These are phyloP conservation scores for Pinus tabuliformis DNA, from an alignment of 75 land plant genomes.

Conservation along the genomic window DNA sequence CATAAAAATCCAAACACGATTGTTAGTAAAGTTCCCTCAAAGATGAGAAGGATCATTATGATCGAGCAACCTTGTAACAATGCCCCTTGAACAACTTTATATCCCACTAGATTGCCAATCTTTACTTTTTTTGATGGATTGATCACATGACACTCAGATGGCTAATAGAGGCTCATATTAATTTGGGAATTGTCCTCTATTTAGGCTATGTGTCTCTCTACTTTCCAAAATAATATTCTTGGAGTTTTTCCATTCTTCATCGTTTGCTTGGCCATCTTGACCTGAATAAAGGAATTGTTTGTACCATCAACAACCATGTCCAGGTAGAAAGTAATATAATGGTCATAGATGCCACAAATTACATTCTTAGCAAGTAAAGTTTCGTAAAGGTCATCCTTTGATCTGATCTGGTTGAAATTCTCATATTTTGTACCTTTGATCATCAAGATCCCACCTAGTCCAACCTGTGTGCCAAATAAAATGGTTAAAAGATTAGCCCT, in stretches of 20 bases:
- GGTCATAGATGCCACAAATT: slow-evolving; percentile 42
- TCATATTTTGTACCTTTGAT: slow-evolving; percentile 19
- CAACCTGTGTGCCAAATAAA: slow-evolving; percentile 37
- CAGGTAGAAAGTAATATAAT: slow-evolving; percentile 67
- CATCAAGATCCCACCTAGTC: slow-evolving; percentile 72
- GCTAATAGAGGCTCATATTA: slow-evolving; percentile 57
- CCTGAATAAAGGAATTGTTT: slow-evolving; percentile 72
- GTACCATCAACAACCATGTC: slow-evolving; percentile 83
- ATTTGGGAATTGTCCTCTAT: slow-evolving; percentile 76
- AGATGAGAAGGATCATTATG: too few species aligned
- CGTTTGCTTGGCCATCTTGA: slow-evolving; percentile 37
- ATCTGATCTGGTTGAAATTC: too few species aligned
- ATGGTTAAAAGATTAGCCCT: background rate
- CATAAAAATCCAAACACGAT: too few species aligned
- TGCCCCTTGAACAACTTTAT: slow-evolving; percentile 48
- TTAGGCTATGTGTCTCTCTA: slow-evolving; percentile 45
- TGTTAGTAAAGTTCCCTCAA: too few species aligned
- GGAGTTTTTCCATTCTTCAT: slow-evolving; percentile 32
- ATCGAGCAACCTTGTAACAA: too few species aligned
- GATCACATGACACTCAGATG: slow-evolving; percentile 64
- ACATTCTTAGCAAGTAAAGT: too few species aligned
- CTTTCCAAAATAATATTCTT: slow-evolving; percentile 53
- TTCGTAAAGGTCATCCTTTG: too few species aligned
- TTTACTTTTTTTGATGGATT: slow-evolving; percentile 56
- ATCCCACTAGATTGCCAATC: slow-evolving; percentile 77